Percentiles rank a stretch among this genome's conserved stretches.
Evolutionary conservation across 176 grass and related monocot genomes (phyloP).

Genomic region (Coix lacrymajobi): DNA sequence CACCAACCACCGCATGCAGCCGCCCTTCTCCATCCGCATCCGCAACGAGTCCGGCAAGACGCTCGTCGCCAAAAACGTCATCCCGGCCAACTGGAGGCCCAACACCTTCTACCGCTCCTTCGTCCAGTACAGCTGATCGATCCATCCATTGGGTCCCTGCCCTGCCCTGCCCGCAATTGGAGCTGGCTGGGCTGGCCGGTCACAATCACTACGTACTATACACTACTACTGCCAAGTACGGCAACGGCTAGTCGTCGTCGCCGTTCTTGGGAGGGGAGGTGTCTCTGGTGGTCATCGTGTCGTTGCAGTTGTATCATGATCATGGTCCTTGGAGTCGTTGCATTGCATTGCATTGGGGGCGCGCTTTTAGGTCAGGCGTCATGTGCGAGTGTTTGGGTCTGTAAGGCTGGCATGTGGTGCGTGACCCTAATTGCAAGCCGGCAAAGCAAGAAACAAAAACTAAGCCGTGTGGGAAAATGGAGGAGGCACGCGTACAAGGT

Average conservation of each 20-base stretch:
- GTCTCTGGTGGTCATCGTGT: not conserved
- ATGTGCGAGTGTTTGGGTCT: not conserved
- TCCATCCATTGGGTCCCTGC: not conserved
- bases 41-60: conserved; percentile 74
- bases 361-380: conserved; percentile 28
- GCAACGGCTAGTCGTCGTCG: not conserved
- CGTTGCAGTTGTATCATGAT: conserved; percentile 10
- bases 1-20: conserved; percentile 49
- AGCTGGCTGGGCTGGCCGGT: not conserved
- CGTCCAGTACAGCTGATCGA: conserved; percentile 62
- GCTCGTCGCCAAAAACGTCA: conserved; percentile 58
- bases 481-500: conserved; percentile 59
- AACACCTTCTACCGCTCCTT: conserved; percentile 70
- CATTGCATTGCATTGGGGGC: not conserved
- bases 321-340: not conserved
- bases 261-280: not conserved
- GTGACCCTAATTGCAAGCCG: not conserved
- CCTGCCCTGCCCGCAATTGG: not conserved
- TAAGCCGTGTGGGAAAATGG: conserved; percentile 51
- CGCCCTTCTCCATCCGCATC: conserved; percentile 75
- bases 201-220: not conserved
- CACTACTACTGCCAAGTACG: not conserved
- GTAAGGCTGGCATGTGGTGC: not conserved
- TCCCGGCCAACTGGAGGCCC: conserved; percentile 74
- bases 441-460: not conserved